phyloP scores from a whole-genome alignment of 495 filamentous ascomycete genomes.

The Aspergillus homomorphus region DNA sequence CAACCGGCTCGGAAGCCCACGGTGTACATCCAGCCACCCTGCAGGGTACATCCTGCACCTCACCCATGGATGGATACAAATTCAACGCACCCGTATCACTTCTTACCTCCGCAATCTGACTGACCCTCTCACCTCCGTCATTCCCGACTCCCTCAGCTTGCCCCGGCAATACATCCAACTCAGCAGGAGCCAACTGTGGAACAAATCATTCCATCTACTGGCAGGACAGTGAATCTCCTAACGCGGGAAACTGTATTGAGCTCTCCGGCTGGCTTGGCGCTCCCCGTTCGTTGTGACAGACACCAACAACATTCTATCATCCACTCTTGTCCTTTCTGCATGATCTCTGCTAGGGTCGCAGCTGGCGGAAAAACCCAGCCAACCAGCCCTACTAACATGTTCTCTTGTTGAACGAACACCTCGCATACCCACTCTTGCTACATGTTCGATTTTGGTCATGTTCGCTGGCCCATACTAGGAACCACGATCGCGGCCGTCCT shows the following conservation, averaged over 20 bases:
- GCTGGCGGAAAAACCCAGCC: not conserved
- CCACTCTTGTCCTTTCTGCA: not conserved
- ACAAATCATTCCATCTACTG: not conserved
- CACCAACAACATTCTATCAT: not conserved
- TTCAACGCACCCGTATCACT: not conserved
- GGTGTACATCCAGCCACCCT: constrained; percentile 1
- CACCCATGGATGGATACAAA: not conserved
- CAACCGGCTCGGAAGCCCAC: not conserved
- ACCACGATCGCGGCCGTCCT: not conserved
- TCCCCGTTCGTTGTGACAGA: not conserved
- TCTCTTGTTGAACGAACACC: not conserved
- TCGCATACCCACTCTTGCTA: not conserved
- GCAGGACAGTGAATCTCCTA: not conserved
- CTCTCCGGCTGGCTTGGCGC: not conserved
- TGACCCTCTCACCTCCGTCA: not conserved
- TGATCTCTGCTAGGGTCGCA: not conserved
- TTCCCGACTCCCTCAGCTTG: not conserved
- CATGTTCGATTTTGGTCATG: not conserved
- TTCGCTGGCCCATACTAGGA: not conserved
- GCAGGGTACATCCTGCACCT: constrained; percentile 2
- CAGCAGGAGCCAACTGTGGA: not conserved
- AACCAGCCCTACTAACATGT: not conserved
- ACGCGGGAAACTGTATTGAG: not conserved
- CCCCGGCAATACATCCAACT: not conserved
- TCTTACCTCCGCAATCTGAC: not conserved